Percentiles rank a stretch among this genome's conserved stretches.
Conservation (phyloP, 2,329 filamentous ascomycete species). For the Monosporascus sp. region DNA sequence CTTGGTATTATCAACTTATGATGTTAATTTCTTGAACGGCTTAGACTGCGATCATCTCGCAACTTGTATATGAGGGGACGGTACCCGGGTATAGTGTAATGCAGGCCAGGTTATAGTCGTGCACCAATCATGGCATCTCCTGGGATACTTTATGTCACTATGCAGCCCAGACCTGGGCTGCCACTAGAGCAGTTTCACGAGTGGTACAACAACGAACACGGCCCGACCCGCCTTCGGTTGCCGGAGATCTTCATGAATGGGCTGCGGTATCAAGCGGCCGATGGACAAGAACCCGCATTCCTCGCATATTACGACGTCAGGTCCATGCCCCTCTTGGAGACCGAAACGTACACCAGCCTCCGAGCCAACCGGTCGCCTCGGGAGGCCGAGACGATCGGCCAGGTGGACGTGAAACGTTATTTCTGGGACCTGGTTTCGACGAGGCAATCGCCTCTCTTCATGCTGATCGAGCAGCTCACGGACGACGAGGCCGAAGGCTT, state of each 20-base stretch:
- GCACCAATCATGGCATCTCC: constrained; percentile 38
- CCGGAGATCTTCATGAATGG: constrained; percentile 71
- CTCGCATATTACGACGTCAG: constrained; percentile 79
- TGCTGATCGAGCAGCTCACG: constrained; percentile 53
- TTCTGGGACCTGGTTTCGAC: constrained; percentile 64
- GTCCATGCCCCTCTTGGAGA: constrained; percentile 65
- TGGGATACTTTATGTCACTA: constrained; percentile 79
- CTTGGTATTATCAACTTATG: too few relatives aligned
- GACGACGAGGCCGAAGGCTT: constrained; percentile 55
- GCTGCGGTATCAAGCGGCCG: constrained; percentile 69
- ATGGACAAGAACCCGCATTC: constrained; percentile 60
- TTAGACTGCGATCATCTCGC: too few relatives aligned
- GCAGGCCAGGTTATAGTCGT: too few relatives aligned
- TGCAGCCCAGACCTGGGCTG: constrained; percentile 68
- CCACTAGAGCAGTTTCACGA: constrained; percentile 72
- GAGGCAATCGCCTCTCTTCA: constrained; percentile 51
- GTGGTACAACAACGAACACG: constrained; percentile 94
- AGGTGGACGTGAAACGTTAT: constrained; percentile 60
- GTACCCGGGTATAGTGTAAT: too few relatives aligned
- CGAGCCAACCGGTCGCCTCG: constrained; percentile 51
- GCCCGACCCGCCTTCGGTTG: constrained; percentile 71
- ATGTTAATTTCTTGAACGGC: too few relatives aligned
- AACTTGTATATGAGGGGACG: too few relatives aligned
- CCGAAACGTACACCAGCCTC: constrained; percentile 63
- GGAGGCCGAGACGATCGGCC: constrained; percentile 49